Base-by-base conservation (phyloP, 1,284 basidiomycete species). In the Pholiota adiposa region DNA sequence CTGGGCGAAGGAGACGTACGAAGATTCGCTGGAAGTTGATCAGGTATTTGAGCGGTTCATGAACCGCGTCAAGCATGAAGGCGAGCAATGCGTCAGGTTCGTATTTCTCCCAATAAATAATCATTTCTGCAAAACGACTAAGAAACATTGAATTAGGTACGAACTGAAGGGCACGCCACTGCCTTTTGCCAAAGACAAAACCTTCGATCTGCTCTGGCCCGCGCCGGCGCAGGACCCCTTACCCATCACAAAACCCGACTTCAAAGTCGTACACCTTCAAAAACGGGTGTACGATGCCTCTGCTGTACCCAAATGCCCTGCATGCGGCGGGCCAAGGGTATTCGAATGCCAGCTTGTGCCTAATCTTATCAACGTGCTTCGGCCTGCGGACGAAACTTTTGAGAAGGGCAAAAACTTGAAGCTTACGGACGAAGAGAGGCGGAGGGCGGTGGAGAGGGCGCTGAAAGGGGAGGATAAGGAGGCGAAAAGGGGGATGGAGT, bases 291-390 rank as follows among this genome's bases (percentile, higher is more conserved):
- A 86, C 69, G 72, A 77, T 58, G 71, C 80, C 7, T 65, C 77
- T 1, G 67, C 77, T 44, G 71, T 91, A 27, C 80, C 86, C 0
- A 63, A 71, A 0, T 95, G 93, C 69, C 77, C 83, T 1, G 67
- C 74, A 19, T 95, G 93, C 74, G 75, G 78, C 43, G 77, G 81
- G 5, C 75, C 72, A 44, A 83, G 91, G 11, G 79, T 87, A 7
- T 95, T 94, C 72, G 93, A 95, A 70, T 92, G 88, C 66, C 93
- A 95, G 70, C 74, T 94, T 40, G 94, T 94, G 92, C 92, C 92
- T 0, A 93, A 94, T 71, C 75, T 94, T 48, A 92, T 94, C 72
- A 92, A 90, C 60, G 75, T 91, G 6, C 77, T 93, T 31, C 78
- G 79, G 58, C 66, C 66, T 38, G 68, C 69, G 31, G 52, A 54